phyloP scores from a whole-genome alignment of 306 rosid genomes.

The Ceratonia siliqua region DNA sequence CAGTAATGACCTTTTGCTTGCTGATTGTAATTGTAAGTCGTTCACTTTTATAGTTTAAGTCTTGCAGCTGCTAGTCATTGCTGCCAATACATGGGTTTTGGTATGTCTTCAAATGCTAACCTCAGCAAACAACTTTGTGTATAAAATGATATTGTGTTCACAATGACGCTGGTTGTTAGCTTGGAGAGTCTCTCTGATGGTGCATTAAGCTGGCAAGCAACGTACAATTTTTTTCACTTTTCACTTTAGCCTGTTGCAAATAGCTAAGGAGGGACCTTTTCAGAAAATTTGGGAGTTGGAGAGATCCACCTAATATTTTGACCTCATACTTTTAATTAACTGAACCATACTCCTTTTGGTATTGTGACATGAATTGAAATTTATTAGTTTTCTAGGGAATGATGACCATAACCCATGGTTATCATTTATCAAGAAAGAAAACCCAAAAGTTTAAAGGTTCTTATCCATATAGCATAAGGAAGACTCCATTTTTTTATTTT shows the following conservation, averaged over 20 bases:
- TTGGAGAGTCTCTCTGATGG: not conserved
- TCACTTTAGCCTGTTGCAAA: not conserved
- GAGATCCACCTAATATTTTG: too few relatives aligned
- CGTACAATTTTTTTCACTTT: not conserved
- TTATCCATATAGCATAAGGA: too few relatives aligned
- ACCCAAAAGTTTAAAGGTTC: too few relatives aligned
- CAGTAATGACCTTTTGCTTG: not conserved
- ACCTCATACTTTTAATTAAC: too few relatives aligned
- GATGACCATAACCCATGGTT: not conserved
- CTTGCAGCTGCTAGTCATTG: not conserved
- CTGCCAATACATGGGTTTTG: not conserved
- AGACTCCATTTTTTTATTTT: too few relatives aligned
- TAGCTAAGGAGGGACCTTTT: too few relatives aligned
- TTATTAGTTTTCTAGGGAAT: constrained; percentile 3
- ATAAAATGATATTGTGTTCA: not conserved
- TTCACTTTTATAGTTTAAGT: not conserved
- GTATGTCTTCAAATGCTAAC: not conserved
- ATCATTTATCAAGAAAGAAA: too few relatives aligned
- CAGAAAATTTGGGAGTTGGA: too few relatives aligned
- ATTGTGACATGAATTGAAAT: too few relatives aligned
- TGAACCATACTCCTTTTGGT: too few relatives aligned
- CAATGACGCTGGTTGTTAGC: too few relatives aligned
- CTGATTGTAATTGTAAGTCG: not conserved
- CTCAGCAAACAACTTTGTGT: not conserved
- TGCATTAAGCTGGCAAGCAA: too few relatives aligned